Percentiles rank a stretch among this genome's conserved stretches.
Conservation (phyloP, 352 stramenopile species). For the Phytophthora megakarya region DNA sequence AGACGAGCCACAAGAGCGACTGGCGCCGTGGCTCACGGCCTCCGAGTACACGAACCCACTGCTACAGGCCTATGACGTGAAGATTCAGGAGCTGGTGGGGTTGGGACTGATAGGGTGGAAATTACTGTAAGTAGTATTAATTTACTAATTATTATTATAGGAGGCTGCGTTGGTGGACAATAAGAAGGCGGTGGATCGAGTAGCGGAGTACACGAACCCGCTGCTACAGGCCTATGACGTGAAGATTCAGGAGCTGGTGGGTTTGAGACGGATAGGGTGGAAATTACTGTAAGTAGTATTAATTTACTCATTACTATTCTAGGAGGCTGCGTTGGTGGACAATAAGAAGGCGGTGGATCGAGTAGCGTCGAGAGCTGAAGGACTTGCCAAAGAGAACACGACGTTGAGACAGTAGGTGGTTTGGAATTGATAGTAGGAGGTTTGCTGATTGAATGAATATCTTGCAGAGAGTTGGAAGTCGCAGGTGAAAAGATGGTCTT, state of each 20-base stretch:
- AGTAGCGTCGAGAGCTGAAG: slow-evolving; percentile 50
- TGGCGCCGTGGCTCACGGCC: slow-evolving; percentile 71
- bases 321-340: slow-evolving; percentile 58
- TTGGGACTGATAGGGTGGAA: too few relatives aligned
- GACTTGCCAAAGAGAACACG: slow-evolving; percentile 69
- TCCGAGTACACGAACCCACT: slow-evolving; percentile 75
- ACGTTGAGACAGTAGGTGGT: slow-evolving; percentile 59
- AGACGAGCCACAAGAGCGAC: slow-evolving; percentile 7
- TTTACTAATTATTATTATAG: too few relatives aligned
- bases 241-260: slow-evolving; percentile 77
- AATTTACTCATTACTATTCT: too few relatives aligned
- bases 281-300: too few relatives aligned
- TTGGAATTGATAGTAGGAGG: background rate
- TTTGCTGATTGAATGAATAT: background rate
- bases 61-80: slow-evolving; percentile 77
- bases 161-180: slow-evolving; percentile 55
- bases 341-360: slow-evolving; percentile 67
- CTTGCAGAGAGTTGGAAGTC: slow-evolving; percentile 60
- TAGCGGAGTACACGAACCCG: slow-evolving; percentile 72
- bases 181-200: slow-evolving; percentile 62
- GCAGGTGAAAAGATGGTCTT: slow-evolving; percentile 62
- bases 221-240: slow-evolving; percentile 79
- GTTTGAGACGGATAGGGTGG: too few relatives aligned
- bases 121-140: too few relatives aligned
- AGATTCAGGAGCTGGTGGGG: slow-evolving; percentile 77